A percentile compares a stretch with the other conserved stretches of the same genome.
phyloP scores from a whole-genome alignment of 495 filamentous ascomycete species.

The Patellaria atrata region DNA sequence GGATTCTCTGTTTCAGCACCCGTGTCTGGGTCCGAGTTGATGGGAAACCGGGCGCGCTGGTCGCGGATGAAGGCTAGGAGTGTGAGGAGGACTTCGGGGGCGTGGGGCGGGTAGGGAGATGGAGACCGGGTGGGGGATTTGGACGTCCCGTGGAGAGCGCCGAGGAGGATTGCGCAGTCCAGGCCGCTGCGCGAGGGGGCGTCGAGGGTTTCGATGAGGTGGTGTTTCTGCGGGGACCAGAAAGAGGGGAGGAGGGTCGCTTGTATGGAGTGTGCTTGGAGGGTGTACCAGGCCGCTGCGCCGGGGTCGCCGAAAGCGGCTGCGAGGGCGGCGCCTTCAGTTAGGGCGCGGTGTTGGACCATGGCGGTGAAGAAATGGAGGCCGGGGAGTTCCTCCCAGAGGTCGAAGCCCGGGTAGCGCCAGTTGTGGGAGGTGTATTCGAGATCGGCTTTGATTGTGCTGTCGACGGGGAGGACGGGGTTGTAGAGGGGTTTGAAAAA shows the following conservation, averaged over 20 bases:
- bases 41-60: conserved; percentile 24
- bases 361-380: conserved; percentile 48
- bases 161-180: conserved; percentile 29
- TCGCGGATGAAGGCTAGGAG: conserved; percentile 26
- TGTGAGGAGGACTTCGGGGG: conserved; percentile 26
- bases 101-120: conserved; percentile 23
- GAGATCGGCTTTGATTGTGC: conserved; percentile 23
- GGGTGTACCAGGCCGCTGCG: conserved; percentile 26
- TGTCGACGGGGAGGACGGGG: conserved; percentile 19
- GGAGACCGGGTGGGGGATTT: neutral
- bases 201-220: conserved; percentile 26
- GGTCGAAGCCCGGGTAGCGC: conserved; percentile 35
- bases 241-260: conserved; percentile 18
- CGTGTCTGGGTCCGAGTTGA: conserved; percentile 18
- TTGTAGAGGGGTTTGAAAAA: conserved; percentile 26
- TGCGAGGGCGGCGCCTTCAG: conserved; percentile 26
- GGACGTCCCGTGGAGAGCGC: conserved; percentile 24
- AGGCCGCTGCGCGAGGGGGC: conserved; percentile 23
- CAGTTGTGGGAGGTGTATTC: conserved; percentile 33
- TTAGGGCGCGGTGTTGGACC: conserved; percentile 34
- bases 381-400: conserved; percentile 41
- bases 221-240: conserved; percentile 24
- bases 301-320: conserved; percentile 21
- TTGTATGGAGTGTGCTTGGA: too few relatives aligned
- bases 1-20: conserved; percentile 11